Conservation (phyloP, 2,329 filamentous ascomycete species). For the Fusarium drepaniforme region DNA sequence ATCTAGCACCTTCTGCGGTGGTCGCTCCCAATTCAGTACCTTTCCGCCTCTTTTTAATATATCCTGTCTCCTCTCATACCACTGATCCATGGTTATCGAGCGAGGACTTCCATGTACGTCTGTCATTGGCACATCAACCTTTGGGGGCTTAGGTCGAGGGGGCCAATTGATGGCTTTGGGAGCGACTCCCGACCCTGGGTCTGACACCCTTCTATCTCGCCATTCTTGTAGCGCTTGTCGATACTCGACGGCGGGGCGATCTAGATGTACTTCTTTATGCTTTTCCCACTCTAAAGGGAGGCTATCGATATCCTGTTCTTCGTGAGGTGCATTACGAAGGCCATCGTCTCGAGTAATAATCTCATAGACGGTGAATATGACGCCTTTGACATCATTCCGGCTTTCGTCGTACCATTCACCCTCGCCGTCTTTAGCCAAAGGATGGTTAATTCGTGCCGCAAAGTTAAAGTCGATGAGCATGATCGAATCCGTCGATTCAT, state of each 20-base stretch:
- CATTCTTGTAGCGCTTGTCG: conserved; percentile 41
- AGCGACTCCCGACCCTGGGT: not conserved
- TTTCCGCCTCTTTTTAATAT: conserved; percentile 27
- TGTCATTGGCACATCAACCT: not conserved
- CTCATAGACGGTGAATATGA: conserved; percentile 53
- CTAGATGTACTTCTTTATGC: conserved; percentile 49
- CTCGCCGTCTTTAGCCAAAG: not conserved
- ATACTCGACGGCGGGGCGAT: conserved; percentile 47
- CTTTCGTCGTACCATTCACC: conserved; percentile 14
- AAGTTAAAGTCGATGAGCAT: conserved; percentile 54
- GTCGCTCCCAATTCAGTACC: conserved; percentile 43
- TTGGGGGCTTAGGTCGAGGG: conserved; percentile 18
- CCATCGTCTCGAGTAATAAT: conserved; percentile 50
- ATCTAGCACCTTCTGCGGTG: conserved; percentile 28
- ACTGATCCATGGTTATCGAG: conserved; percentile 7
- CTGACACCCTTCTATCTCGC: conserved; percentile 13
- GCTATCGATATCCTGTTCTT: conserved; percentile 42
- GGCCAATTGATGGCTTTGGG: conserved; percentile 36
- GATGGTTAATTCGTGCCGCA: conserved; percentile 33
- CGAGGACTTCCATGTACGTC: not conserved
- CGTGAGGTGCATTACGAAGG: conserved; percentile 36
- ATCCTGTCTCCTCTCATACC: conserved; percentile 28
- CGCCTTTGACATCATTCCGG: conserved; percentile 50
- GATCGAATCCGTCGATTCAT: conserved; percentile 48
- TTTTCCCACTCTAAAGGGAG: conserved; percentile 43